Percentiles rank a stretch among this genome's conserved stretches.
Conservation (phyloP, 2,329 filamentous ascomycete species). For the Coleophoma crateriformis region DNA sequence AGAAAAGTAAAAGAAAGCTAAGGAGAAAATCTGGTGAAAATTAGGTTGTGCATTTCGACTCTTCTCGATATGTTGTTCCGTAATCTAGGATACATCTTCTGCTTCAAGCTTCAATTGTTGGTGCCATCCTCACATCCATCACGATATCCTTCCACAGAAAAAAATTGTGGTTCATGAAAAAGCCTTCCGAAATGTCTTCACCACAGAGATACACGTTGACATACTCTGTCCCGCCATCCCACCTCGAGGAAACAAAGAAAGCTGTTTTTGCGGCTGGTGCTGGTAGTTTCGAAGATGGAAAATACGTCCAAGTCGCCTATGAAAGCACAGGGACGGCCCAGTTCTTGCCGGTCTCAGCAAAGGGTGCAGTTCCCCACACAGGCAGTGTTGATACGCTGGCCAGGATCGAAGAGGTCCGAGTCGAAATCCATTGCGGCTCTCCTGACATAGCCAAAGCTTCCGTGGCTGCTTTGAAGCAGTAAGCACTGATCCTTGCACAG, state of each 20-base stretch:
- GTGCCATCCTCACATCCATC: too few species aligned
- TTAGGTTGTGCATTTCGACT: too few species aligned
- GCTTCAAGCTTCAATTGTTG: too few species aligned
- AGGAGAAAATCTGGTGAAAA: too few species aligned
- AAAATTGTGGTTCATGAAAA: background rate
- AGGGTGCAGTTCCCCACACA: conserved; percentile 53
- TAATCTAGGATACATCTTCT: too few species aligned
- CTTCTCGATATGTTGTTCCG: too few species aligned
- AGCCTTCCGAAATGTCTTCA: background rate
- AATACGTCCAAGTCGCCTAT: conserved; percentile 50
- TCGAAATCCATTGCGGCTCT: conserved; percentile 58
- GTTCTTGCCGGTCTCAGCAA: conserved; percentile 55
- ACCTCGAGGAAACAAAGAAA: conserved; percentile 41
- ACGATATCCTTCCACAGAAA: too few species aligned
- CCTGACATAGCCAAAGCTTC: conserved; percentile 48
- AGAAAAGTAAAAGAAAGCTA: too few species aligned
- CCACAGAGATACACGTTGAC: conserved; percentile 32
- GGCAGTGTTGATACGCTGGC: conserved; percentile 52
- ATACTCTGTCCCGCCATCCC: conserved; percentile 41
- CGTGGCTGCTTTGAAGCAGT: conserved; percentile 61
- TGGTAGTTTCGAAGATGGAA: conserved; percentile 41
- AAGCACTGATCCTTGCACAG: conserved; percentile 21
- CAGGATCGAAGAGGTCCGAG: conserved; percentile 51
- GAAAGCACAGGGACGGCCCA: conserved; percentile 51
- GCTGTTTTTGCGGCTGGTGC: conserved; percentile 54